A percentile compares a stretch with the other conserved stretches of the same genome.
These are phyloP conservation scores for Amborella trichopoda DNA, from an alignment of 164 flowering plant genomes.

Conservation along the genomic window DNA sequence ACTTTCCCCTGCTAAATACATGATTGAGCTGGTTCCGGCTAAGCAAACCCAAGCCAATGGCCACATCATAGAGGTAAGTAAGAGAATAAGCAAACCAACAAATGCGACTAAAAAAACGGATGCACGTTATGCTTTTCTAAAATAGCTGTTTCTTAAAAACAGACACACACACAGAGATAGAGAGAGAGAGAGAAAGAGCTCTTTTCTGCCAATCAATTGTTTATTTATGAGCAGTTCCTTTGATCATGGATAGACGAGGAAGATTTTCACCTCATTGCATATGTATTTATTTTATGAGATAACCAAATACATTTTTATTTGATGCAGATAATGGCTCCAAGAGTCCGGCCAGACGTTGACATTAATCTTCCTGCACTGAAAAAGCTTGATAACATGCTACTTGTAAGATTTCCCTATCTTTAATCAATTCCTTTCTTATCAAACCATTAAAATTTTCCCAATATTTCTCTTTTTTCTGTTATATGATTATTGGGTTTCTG, in stretches of 20 bases:
- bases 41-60: slow-evolving; percentile 67
- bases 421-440: background rate
- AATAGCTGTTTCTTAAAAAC: background rate
- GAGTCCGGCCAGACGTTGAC: slow-evolving; percentile 65
- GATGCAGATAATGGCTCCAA: slow-evolving; percentile 71
- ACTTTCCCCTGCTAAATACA: slow-evolving; percentile 78
- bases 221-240: background rate
- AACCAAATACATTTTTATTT: slow-evolving; percentile 7
- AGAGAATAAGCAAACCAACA: background rate
- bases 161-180: background rate
- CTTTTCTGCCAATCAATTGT: background rate
- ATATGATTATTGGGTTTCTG: background rate
- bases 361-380: slow-evolving; percentile 84
- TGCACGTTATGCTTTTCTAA: background rate
- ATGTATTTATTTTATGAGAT: too few relatives aligned
- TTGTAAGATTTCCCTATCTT: slow-evolving; percentile 34
- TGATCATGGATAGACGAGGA: too few relatives aligned
- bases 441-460: background rate
- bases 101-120: background rate
- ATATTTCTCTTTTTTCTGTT: background rate
- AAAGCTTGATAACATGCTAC: slow-evolving; percentile 81
- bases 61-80: slow-evolving; percentile 47
- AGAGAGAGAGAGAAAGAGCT: background rate
- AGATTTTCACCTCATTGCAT: too few relatives aligned
- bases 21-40: slow-evolving; percentile 82